Percentiles rank a stretch among this genome's conserved stretches.
Conservation (phyloP, 345 rosid species). For the Brassica rapa region DNA sequence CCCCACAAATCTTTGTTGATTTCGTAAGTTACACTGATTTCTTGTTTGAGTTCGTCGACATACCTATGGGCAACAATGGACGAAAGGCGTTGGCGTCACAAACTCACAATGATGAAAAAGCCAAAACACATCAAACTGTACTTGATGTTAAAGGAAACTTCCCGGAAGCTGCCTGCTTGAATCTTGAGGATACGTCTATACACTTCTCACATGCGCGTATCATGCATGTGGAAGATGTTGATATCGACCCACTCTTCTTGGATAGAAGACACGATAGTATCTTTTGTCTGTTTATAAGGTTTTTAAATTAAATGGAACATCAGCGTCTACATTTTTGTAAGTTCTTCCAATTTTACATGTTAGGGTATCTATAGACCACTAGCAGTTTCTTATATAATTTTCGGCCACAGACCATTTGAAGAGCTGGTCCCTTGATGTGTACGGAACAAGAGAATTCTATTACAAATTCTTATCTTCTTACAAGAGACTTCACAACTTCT, state of each 20-base stretch:
- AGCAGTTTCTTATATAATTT: not conserved
- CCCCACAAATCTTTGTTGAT: slow-evolving; percentile 33
- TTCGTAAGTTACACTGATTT: slow-evolving; percentile 21
- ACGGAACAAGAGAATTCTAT: slow-evolving; percentile 12
- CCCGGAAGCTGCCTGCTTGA: slow-evolving; percentile 36
- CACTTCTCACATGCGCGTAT: slow-evolving; percentile 9
- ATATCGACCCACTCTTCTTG: slow-evolving; percentile 19
- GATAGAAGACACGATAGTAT: not conserved
- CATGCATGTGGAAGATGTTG: slow-evolving; percentile 30
- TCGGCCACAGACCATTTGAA: slow-evolving; percentile 1
- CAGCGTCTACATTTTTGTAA: not conserved
- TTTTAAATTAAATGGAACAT: not conserved
- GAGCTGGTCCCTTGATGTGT: slow-evolving; percentile 6
- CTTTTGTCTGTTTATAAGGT: not conserved
- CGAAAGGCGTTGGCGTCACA: not conserved
- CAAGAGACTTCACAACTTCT: not conserved
- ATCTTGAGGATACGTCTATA: slow-evolving; percentile 24
- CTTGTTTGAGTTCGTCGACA: slow-evolving; percentile 19
- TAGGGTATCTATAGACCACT: not conserved
- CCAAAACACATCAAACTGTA: slow-evolving; percentile 8
- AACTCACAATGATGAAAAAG: slow-evolving; percentile 23
- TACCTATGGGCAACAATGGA: slow-evolving; percentile 23
- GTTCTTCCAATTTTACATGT: not conserved
- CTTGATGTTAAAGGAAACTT: slow-evolving; percentile 25
- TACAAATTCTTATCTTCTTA: not conserved